These are phyloP conservation scores for Pelargonium hybrid DNA, from an alignment of 441 rosid species.

Conservation along the genomic window DNA sequence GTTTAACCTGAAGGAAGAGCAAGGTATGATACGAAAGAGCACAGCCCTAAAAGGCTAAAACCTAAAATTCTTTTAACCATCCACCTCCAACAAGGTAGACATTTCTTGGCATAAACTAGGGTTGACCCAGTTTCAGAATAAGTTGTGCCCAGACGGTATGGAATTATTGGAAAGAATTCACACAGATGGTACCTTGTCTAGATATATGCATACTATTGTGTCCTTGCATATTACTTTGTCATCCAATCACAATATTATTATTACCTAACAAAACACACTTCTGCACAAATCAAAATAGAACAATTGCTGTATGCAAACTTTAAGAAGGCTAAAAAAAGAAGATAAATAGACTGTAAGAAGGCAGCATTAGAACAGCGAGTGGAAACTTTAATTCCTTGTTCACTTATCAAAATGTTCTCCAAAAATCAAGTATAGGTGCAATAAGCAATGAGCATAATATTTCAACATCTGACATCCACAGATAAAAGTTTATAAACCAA, in stretches of 20 bases:
- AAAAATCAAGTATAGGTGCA: background rate
- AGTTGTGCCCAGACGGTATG: background rate
- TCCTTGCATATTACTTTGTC: no score
- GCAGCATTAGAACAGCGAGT: background rate
- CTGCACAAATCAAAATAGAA: no score
- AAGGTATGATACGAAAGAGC: background rate
- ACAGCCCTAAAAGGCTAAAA: background rate
- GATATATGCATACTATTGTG: no score
- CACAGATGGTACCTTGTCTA: background rate
- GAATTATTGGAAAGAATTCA: background rate
- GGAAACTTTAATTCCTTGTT: conserved; percentile 1
- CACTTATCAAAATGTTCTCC: background rate
- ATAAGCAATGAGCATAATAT: background rate
- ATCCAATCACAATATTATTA: no score
- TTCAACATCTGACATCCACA: no score
- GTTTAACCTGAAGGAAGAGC: background rate
- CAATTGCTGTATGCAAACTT: no score
- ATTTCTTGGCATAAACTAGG: background rate
- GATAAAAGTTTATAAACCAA: no score
- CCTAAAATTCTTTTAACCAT: background rate
- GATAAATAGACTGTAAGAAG: background rate
- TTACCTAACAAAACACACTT: no score
- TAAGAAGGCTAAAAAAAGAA: background rate
- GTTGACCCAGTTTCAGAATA: background rate
- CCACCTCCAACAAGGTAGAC: background rate